These are phyloP conservation scores for Candida nitratophila DNA, from an alignment of 805 yeast genomes.

Conservation along the genomic window DNA sequence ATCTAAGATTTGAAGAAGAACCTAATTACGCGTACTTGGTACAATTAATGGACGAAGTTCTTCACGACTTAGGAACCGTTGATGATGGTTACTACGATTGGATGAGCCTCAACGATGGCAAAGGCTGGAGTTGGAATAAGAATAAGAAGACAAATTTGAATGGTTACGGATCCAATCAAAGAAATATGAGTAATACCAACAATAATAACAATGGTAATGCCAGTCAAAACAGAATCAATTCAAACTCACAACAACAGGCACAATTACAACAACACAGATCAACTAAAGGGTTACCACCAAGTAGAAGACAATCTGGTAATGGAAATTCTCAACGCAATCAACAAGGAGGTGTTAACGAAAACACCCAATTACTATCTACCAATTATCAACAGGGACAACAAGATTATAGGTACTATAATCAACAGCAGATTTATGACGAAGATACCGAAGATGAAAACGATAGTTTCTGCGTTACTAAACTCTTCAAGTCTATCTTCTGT, in stretches of 20 bases:
- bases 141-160: constrained; percentile 76
- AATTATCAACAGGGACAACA: not conserved
- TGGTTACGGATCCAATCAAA: constrained; percentile 53
- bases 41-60: constrained; percentile 50
- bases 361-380: constrained; percentile 11
- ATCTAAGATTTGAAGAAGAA: constrained; percentile 67
- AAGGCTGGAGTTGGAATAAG: constrained; percentile 73
- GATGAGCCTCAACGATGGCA: constrained; percentile 73
- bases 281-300: constrained; percentile 8
- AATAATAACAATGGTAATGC: constrained; percentile 5
- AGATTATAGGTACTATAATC: not conserved
- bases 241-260: constrained; percentile 6
- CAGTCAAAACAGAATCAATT: constrained; percentile 3
- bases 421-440: constrained; percentile 3
- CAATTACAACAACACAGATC: constrained; percentile 12
- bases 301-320: constrained; percentile 17
- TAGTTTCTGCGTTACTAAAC: constrained; percentile 1
- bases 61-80: constrained; percentile 48
- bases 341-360: constrained; percentile 8
- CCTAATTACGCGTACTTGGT: constrained; percentile 71
- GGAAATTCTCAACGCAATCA: constrained; percentile 20
- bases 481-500: constrained; percentile 7
- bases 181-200: not conserved
- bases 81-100: constrained; percentile 74
- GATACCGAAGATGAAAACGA: constrained; percentile 5